Percentiles rank a stretch among this genome's conserved stretches.
Evolutionary conservation across 2,329 filamentous ascomycete species (phyloP).

Genomic region (Trichocomaceae sp.): DNA sequence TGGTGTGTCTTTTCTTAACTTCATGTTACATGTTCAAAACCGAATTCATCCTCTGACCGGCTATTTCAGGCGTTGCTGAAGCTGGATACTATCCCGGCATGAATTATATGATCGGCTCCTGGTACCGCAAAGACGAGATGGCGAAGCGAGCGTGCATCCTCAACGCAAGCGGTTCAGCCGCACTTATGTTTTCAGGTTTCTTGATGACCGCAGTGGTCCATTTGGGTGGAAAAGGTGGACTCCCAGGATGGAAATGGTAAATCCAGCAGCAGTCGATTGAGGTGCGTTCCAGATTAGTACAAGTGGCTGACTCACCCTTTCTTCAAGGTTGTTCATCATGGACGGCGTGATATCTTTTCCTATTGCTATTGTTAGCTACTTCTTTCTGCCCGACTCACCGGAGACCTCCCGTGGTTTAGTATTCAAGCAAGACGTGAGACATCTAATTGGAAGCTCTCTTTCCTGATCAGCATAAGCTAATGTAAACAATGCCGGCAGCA

Average conservation of each 20-base stretch:
- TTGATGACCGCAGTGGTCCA: conserved; percentile 49
- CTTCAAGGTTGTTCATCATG: conserved; percentile 44
- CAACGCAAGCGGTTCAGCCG: conserved; percentile 42
- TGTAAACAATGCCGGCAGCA: conserved; percentile 24
- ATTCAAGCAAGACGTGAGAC: conserved; percentile 35
- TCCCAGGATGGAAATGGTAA: conserved; percentile 48
- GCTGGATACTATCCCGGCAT: conserved; percentile 49
- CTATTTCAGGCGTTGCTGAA: conserved; percentile 7
- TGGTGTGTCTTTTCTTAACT: conserved; percentile 22
- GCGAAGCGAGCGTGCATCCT: conserved; percentile 50
- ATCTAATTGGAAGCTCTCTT: not conserved
- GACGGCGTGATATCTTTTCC: conserved; percentile 50
- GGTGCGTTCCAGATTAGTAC: no score
- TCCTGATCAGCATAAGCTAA: no score
- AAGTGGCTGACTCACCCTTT: no score
- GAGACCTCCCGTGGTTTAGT: conserved; percentile 45
- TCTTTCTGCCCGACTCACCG: conserved; percentile 45
- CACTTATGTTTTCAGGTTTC: conserved; percentile 44
- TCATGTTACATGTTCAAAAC: not conserved
- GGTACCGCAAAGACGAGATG: conserved; percentile 47
- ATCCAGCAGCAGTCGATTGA: not conserved
- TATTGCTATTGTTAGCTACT: conserved; percentile 45
- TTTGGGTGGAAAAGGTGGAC: conserved; percentile 42
- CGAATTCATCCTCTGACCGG: no score
- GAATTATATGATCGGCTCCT: conserved; percentile 47